These are phyloP conservation scores for Austroboletus novae-zelandiae DNA, from an alignment of 1,284 basidiomycete genomes.

Conservation along the genomic window DNA sequence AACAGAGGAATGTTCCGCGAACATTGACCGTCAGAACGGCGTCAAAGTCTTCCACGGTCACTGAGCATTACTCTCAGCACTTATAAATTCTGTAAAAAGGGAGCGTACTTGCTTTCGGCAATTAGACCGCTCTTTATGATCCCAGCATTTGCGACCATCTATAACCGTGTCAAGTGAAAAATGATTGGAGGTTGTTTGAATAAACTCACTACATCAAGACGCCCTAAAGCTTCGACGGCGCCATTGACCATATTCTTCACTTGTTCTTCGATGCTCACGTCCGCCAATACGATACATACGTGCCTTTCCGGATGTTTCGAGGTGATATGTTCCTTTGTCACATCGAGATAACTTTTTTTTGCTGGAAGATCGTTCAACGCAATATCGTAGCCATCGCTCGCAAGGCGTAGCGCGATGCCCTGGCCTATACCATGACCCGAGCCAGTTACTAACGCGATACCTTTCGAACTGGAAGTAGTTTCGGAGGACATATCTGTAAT, in stretches of 20 bases:
- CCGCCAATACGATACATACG: background rate
- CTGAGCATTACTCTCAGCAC: background rate
- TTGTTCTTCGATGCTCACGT: conserved; percentile 9
- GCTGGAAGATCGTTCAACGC: conserved; percentile 31
- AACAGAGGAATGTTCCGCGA: conserved; percentile 36
- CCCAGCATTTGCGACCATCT: conserved; percentile 42
- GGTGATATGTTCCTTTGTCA: background rate
- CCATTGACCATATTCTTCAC: conserved; percentile 29
- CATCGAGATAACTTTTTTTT: background rate
- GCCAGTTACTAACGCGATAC: conserved; percentile 37
- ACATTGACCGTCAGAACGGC: conserved; percentile 32
- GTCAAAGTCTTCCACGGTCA: conserved; percentile 24
- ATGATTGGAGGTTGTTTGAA: background rate
- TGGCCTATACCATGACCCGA: conserved; percentile 4
- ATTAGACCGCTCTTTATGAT: conserved; percentile 24
- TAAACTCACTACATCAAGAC: conserved; percentile 35
- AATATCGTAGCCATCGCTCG: conserved; percentile 38
- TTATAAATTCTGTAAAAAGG: background rate
- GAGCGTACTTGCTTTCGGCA: conserved; percentile 18
- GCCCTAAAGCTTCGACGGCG: conserved; percentile 24
- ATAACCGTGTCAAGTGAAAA: background rate
- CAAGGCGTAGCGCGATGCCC: conserved; percentile 34
- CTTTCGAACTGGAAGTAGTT: conserved; percentile 5
- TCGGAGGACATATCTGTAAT: background rate
- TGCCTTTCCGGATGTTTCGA: background rate